Percentiles rank a stretch among this genome's conserved stretches.
Conservation (phyloP, 2,329 filamentous ascomycete species). For the Penicillium sp. region DNA sequence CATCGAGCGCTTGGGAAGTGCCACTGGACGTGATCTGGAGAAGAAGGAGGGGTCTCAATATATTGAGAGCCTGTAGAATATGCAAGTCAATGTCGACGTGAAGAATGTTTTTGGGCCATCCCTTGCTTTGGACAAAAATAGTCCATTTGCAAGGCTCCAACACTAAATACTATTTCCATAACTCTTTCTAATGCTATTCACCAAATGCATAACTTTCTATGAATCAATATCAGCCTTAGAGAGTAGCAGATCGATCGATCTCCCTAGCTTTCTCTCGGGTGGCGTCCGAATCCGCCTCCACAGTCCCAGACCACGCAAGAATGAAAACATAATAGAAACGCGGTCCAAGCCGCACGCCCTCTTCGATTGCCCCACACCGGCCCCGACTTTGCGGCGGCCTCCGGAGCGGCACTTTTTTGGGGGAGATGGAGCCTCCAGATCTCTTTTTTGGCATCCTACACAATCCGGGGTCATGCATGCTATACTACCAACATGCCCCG, state of each 20-base stretch:
- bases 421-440: conserved; percentile 22
- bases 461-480: conserved; percentile 15
- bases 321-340: conserved; percentile 5
- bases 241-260: conserved; percentile 1
- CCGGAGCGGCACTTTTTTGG: conserved; percentile 13
- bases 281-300: conserved; percentile 11
- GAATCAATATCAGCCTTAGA: neutral
- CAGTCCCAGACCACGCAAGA: conserved; percentile 1
- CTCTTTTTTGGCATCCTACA: conserved; percentile 14
- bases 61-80: conserved; percentile 23
- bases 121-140: neutral
- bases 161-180: conserved; percentile 1
- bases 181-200: neutral
- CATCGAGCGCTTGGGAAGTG: conserved; percentile 23
- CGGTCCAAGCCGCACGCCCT: conserved; percentile 11
- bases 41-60: conserved; percentile 23
- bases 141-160: neutral
- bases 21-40: conserved; percentile 20
- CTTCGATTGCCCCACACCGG: conserved; percentile 13
- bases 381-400: conserved; percentile 12
- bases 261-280: conserved; percentile 1
- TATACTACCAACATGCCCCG: conserved; percentile 21
- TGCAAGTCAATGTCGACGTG: neutral
- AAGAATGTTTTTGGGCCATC: neutral
- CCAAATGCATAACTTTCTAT: neutral